phyloP scores from a whole-genome alignment of 2,329 filamentous ascomycete genomes.

The Eutypella sp. region DNA sequence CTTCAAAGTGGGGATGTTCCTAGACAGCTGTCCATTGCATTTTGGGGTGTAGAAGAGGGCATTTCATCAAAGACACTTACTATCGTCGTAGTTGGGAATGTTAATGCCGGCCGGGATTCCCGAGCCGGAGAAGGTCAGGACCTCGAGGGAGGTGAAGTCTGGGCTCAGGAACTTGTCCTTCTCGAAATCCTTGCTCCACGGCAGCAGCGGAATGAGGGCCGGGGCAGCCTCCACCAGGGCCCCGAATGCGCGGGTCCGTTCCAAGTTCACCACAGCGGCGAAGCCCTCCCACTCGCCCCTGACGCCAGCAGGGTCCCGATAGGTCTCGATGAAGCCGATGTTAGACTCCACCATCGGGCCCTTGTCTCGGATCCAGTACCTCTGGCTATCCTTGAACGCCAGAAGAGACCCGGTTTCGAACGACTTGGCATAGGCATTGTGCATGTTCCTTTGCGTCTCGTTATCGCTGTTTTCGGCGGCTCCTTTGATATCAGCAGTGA shows the following conservation, averaged over 20 bases:
- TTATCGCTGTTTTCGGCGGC: conserved; percentile 68
- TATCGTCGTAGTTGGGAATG: conserved; percentile 37
- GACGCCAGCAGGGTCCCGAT: conserved; percentile 75
- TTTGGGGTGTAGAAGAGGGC: no score
- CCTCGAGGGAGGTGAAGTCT: conserved; percentile 92
- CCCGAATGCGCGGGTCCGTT: conserved; percentile 82
- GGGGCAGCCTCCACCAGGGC: conserved; percentile 79
- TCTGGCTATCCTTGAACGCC: conserved; percentile 75
- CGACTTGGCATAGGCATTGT: conserved; percentile 62
- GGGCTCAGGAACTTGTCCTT: conserved; percentile 94
- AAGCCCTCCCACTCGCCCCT: conserved; percentile 85
- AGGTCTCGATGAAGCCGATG: conserved; percentile 81
- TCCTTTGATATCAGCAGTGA: conserved; percentile 61
- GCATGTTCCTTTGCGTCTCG: conserved; percentile 59
- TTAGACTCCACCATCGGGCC: conserved; percentile 76
- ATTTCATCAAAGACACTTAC: conserved; percentile 22
- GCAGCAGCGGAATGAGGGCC: conserved; percentile 78
- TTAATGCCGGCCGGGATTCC: conserved; percentile 67
- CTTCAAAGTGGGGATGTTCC: no score
- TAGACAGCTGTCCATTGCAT: no score
- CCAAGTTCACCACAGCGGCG: conserved; percentile 79
- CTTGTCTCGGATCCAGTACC: conserved; percentile 79
- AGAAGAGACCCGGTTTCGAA: conserved; percentile 71
- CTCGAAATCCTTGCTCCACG: conserved; percentile 85
- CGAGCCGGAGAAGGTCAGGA: conserved; percentile 71